Conservation (phyloP, 768 basidiomycete genomes). For the Psilocybe cubensis region DNA sequence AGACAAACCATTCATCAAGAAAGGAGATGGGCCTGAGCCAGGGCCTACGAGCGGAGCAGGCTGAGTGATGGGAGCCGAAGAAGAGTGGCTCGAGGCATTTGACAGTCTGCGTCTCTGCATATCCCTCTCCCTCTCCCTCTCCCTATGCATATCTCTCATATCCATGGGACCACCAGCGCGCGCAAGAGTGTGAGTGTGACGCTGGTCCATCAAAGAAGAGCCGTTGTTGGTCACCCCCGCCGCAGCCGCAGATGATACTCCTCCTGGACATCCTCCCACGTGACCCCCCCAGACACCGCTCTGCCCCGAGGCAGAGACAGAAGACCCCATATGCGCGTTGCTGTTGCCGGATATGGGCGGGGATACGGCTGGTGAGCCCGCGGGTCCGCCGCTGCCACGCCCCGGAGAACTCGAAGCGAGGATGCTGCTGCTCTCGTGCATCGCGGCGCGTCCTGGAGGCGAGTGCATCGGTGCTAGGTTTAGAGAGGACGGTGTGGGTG, state of each 20-base stretch:
- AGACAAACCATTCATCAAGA: slow-evolving; percentile 12
- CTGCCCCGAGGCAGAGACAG: not conserved
- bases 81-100: slow-evolving; percentile 6
- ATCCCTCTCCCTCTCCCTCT: slow-evolving; percentile 2
- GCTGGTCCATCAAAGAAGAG: slow-evolving; percentile 1
- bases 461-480: not conserved
- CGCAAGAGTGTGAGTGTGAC: not conserved
- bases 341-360: not conserved
- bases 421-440: not conserved
- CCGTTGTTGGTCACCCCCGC: not conserved
- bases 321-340: not conserved
- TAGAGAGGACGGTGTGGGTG: not conserved
- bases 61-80: not conserved
- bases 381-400: slow-evolving; percentile 8
- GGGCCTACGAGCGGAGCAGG: slow-evolving; percentile 15
- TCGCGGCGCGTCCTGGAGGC: not conserved
- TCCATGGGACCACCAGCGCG: not conserved
- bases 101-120: slow-evolving; percentile 2
- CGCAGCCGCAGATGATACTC: not conserved
- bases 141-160: slow-evolving; percentile 8
- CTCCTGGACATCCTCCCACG: not conserved
- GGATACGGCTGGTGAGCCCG: slow-evolving; percentile 11
- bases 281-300: not conserved
- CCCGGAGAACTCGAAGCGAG: not conserved
- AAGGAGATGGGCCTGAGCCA: slow-evolving; percentile 15